Conservation (phyloP, 306 rosid genomes). For the Rosa multiflora region DNA sequence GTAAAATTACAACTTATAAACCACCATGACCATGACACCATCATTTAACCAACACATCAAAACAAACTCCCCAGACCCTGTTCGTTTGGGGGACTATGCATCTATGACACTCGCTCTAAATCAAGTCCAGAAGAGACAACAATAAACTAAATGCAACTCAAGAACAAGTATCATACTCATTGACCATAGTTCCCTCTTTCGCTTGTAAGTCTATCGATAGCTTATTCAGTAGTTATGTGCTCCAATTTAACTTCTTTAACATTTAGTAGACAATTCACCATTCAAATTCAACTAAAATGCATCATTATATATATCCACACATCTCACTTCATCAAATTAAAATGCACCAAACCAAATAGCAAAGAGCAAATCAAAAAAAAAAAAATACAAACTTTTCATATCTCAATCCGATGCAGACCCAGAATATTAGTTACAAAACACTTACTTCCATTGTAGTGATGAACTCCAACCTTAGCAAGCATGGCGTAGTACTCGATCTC, state of each 20-base stretch:
- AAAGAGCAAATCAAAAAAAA: background rate
- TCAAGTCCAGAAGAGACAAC: background rate
- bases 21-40: background rate
- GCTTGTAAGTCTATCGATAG: background rate
- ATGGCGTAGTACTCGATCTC: constrained; percentile 56
- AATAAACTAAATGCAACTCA: background rate
- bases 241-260: background rate
- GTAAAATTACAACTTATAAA: background rate
- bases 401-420: too few relatives aligned
- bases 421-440: background rate
- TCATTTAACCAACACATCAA: background rate
- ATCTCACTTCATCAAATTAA: background rate
- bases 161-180: background rate
- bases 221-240: background rate
- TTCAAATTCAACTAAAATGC: background rate
- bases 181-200: background rate
- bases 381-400: background rate
- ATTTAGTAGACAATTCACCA: background rate
- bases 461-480: constrained; percentile 54
- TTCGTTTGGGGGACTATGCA: background rate
- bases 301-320: background rate
- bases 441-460: constrained; percentile 53
- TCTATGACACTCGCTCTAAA: too few relatives aligned
- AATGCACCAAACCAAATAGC: background rate
- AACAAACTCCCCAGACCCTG: background rate